Conservation (phyloP, 148 eudicot species). For the Amaranthus palmeri region DNA sequence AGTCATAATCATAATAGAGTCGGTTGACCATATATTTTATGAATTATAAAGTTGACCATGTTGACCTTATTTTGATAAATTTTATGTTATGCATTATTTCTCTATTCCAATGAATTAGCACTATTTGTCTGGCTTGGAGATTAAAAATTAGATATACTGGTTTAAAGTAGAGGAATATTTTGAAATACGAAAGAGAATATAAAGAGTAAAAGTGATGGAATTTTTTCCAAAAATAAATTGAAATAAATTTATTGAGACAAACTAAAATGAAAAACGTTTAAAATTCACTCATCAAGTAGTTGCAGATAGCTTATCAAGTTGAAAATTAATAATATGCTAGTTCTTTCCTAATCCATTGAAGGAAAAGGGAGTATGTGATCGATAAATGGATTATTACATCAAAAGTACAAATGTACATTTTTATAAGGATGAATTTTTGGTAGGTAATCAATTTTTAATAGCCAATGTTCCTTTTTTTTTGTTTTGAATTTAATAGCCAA, state of each 20-base stretch:
- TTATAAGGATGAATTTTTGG: too few relatives aligned
- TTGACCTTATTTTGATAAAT: not conserved
- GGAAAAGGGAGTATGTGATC: not conserved
- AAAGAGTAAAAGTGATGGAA: too few relatives aligned
- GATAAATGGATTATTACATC: too few relatives aligned
- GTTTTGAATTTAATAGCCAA: too few relatives aligned
- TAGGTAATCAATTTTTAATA: too few relatives aligned
- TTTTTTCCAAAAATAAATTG: not conserved
- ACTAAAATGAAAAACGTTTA: not conserved
- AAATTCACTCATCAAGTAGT: too few relatives aligned
- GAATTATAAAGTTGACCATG: conserved; percentile 7
- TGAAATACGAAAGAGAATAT: not conserved
- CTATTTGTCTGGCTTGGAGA: too few relatives aligned
- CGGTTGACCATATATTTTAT: conserved; percentile 14
- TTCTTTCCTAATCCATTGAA: conserved; percentile 12
- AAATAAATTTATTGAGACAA: not conserved
- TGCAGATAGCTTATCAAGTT: too few relatives aligned
- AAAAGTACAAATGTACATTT: too few relatives aligned
- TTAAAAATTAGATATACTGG: too few relatives aligned
- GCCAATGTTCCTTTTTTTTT: too few relatives aligned
- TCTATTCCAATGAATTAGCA: too few relatives aligned
- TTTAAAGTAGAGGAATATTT: not conserved
- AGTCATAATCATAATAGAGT: not conserved
- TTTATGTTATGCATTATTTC: not conserved
- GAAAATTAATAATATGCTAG: not conserved